Evolutionary conservation across 2,329 filamentous ascomycete genomes (phyloP), one percentile per base, ranked within the genome.

Genomic region (Graphilbum sp.): DNA sequence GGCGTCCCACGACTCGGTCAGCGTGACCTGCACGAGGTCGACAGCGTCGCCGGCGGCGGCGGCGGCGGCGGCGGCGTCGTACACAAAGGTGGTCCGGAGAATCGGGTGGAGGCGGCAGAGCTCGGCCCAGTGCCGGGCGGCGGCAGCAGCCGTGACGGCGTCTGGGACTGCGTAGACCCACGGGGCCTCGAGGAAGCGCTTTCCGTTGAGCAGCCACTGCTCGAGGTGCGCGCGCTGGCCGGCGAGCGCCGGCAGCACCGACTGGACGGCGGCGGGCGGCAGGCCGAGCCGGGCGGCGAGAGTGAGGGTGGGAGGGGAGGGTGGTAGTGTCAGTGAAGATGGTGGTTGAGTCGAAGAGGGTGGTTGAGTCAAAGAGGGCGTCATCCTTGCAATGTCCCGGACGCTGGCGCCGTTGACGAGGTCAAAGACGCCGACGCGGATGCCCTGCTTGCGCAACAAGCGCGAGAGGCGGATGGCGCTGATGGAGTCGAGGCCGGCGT

Each of bases 111-210:
- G 16, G n/a, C 16, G 30, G 21, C 36, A 38, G 2, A 38, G 30
- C 18, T 15, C 30, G 5, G 30, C 23, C 36, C 36, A 38, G 23
- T 38, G 15, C 6, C 21, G 30, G 3, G 31, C 36, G 2, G 23
- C 36, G 16, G 7, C 18, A 20, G 38, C n/a, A 12, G 19, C 27
- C 18, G 43, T 38, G 5, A 49, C 16, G 13, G 17, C 16, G 15
- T 42, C 42, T n/a, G 27, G n/a, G 13, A 49, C 20, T 9, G 43
- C 43, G 39, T 45, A 50, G n/a, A 43, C 46, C 48, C 48, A 50
- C 3, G 48, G 48, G 8, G 48, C 45, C 30, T 50, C 48, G 20
- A 49, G 47, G 42, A 50, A 50, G n/a, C 48, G 41, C 39, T 45
- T 48, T 15, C 48, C 48, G 30, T 41, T 44, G 41, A 44, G 36